Base-by-base conservation (phyloP, 768 basidiomycete species). In the Boletus speciosus region DNA sequence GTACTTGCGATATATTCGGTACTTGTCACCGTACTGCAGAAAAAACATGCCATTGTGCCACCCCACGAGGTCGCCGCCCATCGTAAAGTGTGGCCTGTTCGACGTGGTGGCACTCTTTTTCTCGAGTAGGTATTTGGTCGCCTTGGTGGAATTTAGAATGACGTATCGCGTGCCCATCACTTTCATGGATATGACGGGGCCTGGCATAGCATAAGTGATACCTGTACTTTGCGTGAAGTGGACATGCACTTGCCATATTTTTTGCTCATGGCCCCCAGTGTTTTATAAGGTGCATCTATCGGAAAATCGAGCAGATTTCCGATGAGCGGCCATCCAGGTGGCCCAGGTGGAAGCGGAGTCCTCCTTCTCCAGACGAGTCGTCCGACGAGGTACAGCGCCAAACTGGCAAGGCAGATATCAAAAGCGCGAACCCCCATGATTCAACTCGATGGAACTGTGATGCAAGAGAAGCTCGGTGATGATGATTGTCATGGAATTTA, bases 261-360 rank as follows among this genome's bases (percentile, higher is more conserved):
- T 56, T 78, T 71, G 36, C 35, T 32, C 55, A 61, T 38, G 31
- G 70, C 68, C 5, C 75, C 73, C 52, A 81, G 81, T 0, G 77
- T 78, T 16, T 78, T 52, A 78, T 81, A 82, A 52, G 78, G 76
- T 43, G 73, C 68, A 37, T 74, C 69, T 14, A 68, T 67, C 27
- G 81, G 82, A 74, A 84, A 76, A 54, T 84, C 81, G n/a, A 81
- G 62, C 7, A 80, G 60, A 57, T 83, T 83, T 31, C 83, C 82
- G 40, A 84, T 67, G 6, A 84, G 32, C 5, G 74, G 81, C 42
- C 52, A 55, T 25, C 55, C 59, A 14, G 35, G 12, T 0, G 62
- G 62, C 3, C 62, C 59, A 11, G 54, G 62, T 5, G 55, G 62
- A 21, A 46, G 50, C 1, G 41, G 55, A 4, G 21, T 5, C 7